phyloP scores from a whole-genome alignment of 495 filamentous ascomycete genomes.

The Thermochaetoides thermophila region DNA sequence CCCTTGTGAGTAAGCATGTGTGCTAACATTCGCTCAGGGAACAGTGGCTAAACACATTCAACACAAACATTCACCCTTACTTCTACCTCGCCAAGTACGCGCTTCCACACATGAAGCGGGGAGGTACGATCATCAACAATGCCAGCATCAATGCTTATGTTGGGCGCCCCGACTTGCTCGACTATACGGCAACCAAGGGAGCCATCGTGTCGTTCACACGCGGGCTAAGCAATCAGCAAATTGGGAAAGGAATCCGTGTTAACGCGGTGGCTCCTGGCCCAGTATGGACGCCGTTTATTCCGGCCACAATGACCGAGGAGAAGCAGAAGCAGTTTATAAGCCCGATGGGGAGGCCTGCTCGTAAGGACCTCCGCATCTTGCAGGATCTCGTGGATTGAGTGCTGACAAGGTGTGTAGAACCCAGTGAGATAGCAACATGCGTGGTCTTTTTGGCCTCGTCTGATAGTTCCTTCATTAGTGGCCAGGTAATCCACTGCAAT shows the following conservation, averaged over 20 bases:
- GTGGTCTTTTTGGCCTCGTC: slow-evolving; percentile 72
- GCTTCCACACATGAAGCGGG: slow-evolving; percentile 60
- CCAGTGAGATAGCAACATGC: slow-evolving; percentile 65
- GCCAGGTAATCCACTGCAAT: slow-evolving; percentile 54
- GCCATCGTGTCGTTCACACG: slow-evolving; percentile 73
- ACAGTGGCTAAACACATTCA: slow-evolving; percentile 64
- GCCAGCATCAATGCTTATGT: slow-evolving; percentile 71
- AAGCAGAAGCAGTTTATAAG: slow-evolving; percentile 60
- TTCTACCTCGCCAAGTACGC: slow-evolving; percentile 68
- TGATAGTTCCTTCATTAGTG: slow-evolving; percentile 54
- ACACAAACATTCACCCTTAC: slow-evolving; percentile 61
- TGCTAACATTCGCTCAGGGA: slow-evolving; percentile 27
- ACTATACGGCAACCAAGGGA: slow-evolving; percentile 77
- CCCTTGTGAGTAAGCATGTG: background rate
- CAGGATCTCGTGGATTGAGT: too few relatives aligned
- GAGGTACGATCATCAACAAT: slow-evolving; percentile 72
- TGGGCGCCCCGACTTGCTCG: slow-evolving; percentile 65
- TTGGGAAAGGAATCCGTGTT: slow-evolving; percentile 60
- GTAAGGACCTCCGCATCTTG: too few relatives aligned
- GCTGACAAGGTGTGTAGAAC: slow-evolving; percentile 30
- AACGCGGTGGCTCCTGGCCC: slow-evolving; percentile 73
- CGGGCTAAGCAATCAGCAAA: slow-evolving; percentile 60
- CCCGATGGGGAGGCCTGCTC: slow-evolving; percentile 62
- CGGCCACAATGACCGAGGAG: slow-evolving; percentile 56
- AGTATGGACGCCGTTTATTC: slow-evolving; percentile 74